Evolutionary conservation across 176 grass and related monocot species (phyloP), one percentile per base, ranked within the genome.

Genomic region (Paspalum notatum): DNA sequence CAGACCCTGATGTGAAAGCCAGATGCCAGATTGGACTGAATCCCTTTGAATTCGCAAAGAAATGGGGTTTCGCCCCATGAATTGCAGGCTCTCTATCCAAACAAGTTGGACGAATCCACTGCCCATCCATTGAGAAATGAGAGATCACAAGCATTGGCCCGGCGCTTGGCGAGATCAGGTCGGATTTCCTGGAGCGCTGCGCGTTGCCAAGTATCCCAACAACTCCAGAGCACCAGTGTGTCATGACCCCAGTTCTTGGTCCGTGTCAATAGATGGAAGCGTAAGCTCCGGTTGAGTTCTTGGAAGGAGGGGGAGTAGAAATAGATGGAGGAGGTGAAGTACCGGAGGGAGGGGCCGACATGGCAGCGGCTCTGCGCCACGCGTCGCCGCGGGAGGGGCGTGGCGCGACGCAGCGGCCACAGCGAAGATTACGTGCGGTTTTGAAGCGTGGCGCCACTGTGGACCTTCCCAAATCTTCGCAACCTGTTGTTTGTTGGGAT

Each of bases 141-240:
- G 2, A 58, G 52, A 8, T 55, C 4, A 60, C 1, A 25, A 74
- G 37, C 10, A n/a, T 32, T 49, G 61, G 10, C 7, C 49, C 58
- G 81, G 50, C 17, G 62, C 40, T 57, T 8, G 38, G 17, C 39
- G 72, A 68, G 51, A 76, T 76, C 82, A 57, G 61, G 82, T 84
- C 82, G 59, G 50, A 11, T 38, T 65, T 18, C 38, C 18, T 40
- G 41, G 16, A 7, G 50, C 38, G 21, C 17, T 16, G 60, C 25
- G 50, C 60, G 6, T 7, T 47, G 11, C 71, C 81, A 48, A 58
- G 71, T 11, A 68, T 65, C 48, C 38, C 49, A 75, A 65, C 81
- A 16, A 12, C 60, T 64, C 46, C 45, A 18, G 75, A 79, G 54
- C 61, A 54, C 12, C 62, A 16, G 46, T 53, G 76, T 74, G 51